Base-by-base conservation (phyloP, 257 asterid species). In the Solanum commersonii region DNA sequence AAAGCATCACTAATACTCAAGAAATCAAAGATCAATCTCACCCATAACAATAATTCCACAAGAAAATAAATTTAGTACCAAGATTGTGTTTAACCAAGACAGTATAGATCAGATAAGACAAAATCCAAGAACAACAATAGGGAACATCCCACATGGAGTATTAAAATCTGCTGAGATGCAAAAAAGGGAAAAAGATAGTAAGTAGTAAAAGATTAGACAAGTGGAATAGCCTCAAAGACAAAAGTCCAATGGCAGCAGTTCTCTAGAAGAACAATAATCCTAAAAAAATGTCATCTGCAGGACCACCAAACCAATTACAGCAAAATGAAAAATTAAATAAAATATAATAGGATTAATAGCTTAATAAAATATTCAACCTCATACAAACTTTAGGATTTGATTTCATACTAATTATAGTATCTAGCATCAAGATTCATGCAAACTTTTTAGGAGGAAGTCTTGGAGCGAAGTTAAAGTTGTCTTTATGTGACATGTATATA, bases 231-330 rank as follows among this genome's bases (percentile, higher is more conserved):
- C 35, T 68, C 85, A 87, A 88, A 56, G 89, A 86, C 87, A 89
- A 72, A n/a, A 81, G 68, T 31, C 68, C 68, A 46, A 42, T 16
- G 49, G 23, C 52, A 70, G 15, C 87, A 86, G 5, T 81, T 52
- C 83, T 40, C 79, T 84, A 12, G 29, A 84, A 67, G 81, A 74
- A 78, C 13, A 81, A 59, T 18, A 79, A 13, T 16, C 83, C 3
- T 87, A 85, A 90, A 81, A 46, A 38, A 67, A 89, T 18, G 81
- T 84, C 23, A 87, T 87, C 89, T 82, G 29, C 25, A 87, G 88
- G 90, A 81, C 89, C 90, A 68, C 85, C 40, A 31, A 37, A 31
- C 25, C 78, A 16, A 22, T n/a, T 56, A 49, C 49, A 34, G 31
- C 9, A 37, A 49, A 42, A 56, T 22, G 13, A 56, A 72, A 86